phyloP scores from a whole-genome alignment of 2,329 filamentous ascomycete genomes.

The Albifimbria verrucaria region DNA sequence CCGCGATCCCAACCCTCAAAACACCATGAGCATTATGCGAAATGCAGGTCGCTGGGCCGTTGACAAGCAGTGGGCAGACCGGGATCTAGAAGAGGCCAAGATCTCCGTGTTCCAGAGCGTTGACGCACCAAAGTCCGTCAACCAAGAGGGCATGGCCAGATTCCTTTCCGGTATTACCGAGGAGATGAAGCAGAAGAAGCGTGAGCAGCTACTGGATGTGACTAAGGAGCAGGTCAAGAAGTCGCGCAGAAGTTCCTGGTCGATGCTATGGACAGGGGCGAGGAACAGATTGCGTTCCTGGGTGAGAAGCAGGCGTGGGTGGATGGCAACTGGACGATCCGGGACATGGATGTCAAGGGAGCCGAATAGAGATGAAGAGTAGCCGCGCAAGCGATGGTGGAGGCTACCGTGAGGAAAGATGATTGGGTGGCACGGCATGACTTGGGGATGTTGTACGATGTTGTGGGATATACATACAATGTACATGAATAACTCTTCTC shows the following conservation, averaged over 20 bases:
- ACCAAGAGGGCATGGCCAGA: constrained; percentile 78
- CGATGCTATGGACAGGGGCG: constrained; percentile 55
- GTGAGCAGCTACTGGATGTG: constrained; percentile 84
- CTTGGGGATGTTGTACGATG: constrained; percentile 17
- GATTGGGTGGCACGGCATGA: too few relatives aligned
- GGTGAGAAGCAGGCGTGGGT: constrained; percentile 82
- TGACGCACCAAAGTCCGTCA: constrained; percentile 85
- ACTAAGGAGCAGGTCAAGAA: constrained; percentile 71
- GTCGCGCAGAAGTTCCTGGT: constrained; percentile 82
- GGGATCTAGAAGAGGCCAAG: constrained; percentile 93
- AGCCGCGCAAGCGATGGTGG: constrained; percentile 6
- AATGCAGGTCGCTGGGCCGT: constrained; percentile 80
- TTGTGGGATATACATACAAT: constrained; percentile 18
- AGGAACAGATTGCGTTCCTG: constrained; percentile 68
- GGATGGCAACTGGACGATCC: constrained; percentile 68
- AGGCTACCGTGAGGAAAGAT: too few relatives aligned
- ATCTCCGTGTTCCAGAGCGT: constrained; percentile 89
- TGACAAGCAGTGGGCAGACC: constrained; percentile 75
- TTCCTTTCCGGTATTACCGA: constrained; percentile 85
- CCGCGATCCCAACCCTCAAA: constrained; percentile 90
- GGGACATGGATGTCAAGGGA: constrained; percentile 67
- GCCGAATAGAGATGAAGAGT: constrained; percentile 20
- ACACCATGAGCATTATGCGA: constrained; percentile 80
- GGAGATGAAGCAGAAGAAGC: constrained; percentile 81
- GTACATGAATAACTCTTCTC: constrained; percentile 24